Base-by-base conservation (phyloP, 1,284 basidiomycete species). In the Apiotrichum porosum region DNA sequence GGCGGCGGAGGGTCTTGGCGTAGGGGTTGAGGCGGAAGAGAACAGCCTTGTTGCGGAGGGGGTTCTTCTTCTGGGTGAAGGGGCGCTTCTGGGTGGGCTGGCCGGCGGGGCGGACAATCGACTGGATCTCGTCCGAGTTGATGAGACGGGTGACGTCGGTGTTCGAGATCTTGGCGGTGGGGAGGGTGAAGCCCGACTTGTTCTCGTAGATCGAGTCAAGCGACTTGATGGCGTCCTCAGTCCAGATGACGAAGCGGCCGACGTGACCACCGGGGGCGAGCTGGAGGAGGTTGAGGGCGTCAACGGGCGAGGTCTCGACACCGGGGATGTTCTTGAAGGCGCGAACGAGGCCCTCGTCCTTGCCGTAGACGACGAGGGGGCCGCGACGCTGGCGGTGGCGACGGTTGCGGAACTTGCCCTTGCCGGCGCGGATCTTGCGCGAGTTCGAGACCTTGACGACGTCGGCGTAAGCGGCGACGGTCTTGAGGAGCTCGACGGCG, bases 61-160 rank as follows among this genome's bases (percentile, higher is more conserved):
- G 92, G 82, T 97, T 97, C 88, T 97, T 97, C 87, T 93, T 93
- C 80, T 97, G 94, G 60, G 91, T 92, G 88, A 90, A 95, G 60
- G 93, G 92, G 71, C 69, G 63, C 72, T 74, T 75, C 57, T 76
- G 61, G 76, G 76, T 76, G 58, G 68, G 59, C 63, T 78, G 78
- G 61, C 76, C 79, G 54, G 74, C 72, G 46, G 88, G 86, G 69
- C 93, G 89, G 64, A 97, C 83, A 68, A 97, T 87, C 48, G 91
- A 87, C 77, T 95, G 91, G 72, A 95, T 92, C 79, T 94, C 92
- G 60, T 88, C 84, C 71, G 86, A 90, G 85, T 98, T 97, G 83
- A 98, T 99, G 73, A 98, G 80, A 64, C 94, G 88, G 62, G 94
- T 95, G 58, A 98, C 85, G 68, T 97, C 94, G 51, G 93, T 87